Base-by-base conservation (phyloP, 73 alveolate genomes). In the Urostyla sp. region DNA sequence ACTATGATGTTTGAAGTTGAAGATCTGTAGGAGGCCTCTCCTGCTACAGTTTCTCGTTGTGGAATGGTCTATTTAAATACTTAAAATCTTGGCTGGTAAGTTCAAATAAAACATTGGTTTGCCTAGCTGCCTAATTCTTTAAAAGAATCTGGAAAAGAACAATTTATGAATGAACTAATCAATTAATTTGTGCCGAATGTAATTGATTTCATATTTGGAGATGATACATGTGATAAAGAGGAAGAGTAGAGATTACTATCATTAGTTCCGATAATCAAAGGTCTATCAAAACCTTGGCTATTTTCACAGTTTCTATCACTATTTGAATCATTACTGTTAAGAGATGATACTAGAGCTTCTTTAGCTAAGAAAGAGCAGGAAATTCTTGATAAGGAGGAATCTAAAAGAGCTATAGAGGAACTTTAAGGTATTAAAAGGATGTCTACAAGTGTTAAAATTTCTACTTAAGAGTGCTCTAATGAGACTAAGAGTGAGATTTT, bases 1-100 rank as follows among this genome's bases (percentile, higher is more conserved):
- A 98, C 99, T 30, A 90, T 98, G 96, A 96, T 98, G 97, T 98
- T 98, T 75, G 99, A 98, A 83, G 99, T 98, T 28, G 99, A 96
- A 92, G 99, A 98, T 85, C 79, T 98, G 53, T 74, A 97, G 18
- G 98, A 87, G 31, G 99, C 99, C 11, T 94, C 99, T 13, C 99
- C 99, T 40, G 99, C 99, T 30, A 98, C 99, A 27, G 99, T 98
- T 0, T 80, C 97, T 46, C 78, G 99, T 75, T 96, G 99, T 61
- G 99, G 99, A 24, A 97, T 97, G 99, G 98, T 97, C 36, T 97
- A 92, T 89, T 63, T 97, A 89, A 98, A 97, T 49, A 96, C 99
- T 40, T 92, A 92, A 28, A 85, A 90, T 67, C 84, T 95, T 59
- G 99, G 99, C 34, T 92, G 98, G 93, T 69, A 93, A 18, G 95